These are phyloP conservation scores for Aspergillus sergii DNA, from an alignment of 2,329 filamentous ascomycete genomes.

Conservation along the genomic window DNA sequence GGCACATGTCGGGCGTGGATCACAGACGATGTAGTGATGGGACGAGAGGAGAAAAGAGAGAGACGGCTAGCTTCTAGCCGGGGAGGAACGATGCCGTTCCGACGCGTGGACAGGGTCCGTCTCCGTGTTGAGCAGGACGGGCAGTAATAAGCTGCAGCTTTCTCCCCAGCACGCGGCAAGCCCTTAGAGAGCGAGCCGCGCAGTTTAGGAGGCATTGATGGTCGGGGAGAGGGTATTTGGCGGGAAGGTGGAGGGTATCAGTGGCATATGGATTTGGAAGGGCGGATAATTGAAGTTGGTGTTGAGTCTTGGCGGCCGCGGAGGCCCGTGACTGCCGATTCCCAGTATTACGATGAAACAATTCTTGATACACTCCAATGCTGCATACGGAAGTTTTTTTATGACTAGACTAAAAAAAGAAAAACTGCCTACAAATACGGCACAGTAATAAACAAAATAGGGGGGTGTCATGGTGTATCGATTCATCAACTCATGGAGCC, in stretches of 20 bases:
- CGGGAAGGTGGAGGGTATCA: constrained; percentile 11
- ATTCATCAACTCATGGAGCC: constrained; percentile 33
- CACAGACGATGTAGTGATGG: constrained; percentile 54
- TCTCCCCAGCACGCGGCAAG: constrained; percentile 32
- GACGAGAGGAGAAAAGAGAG: constrained; percentile 27
- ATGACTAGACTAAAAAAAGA: neutral
- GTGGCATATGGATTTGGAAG: neutral
- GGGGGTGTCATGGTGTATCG: constrained; percentile 26
- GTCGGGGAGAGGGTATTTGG: constrained; percentile 12
- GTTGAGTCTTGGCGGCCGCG: constrained; percentile 18
- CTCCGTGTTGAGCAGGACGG: constrained; percentile 45
- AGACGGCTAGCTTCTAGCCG: constrained; percentile 8
- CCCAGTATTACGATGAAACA: neutral
- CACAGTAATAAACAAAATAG: neutral
- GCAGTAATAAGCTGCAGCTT: constrained; percentile 37
- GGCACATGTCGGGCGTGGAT: constrained; percentile 60
- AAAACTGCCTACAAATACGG: neutral
- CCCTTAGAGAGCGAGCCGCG: constrained; percentile 39
- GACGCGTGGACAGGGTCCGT: constrained; percentile 34
- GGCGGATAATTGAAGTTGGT: constrained; percentile 9
- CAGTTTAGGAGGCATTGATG: constrained; percentile 44
- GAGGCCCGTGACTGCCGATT: constrained; percentile 5
- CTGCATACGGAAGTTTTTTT: neutral
- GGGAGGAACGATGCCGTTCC: constrained; percentile 17
- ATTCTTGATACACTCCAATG: neutral